Base-by-base conservation (phyloP, 441 rosid species). In the Eruca vesicaria region DNA sequence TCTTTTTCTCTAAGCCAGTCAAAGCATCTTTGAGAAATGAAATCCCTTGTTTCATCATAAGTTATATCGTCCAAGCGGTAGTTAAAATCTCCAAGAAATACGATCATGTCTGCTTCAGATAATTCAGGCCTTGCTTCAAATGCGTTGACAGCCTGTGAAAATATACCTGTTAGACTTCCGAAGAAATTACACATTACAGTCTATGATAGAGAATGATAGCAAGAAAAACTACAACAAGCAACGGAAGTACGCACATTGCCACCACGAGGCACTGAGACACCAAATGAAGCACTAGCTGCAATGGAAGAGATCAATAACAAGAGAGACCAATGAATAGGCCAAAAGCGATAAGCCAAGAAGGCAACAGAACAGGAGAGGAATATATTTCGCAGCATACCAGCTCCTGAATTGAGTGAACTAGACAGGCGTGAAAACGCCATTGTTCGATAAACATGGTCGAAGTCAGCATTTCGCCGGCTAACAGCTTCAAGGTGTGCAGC, bases 281-380 rank as follows among this genome's bases (percentile, higher is more conserved):
- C 84, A 68, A 88, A 82, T 68, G 98, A 90, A 69, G 92, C 85
- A 71, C 88, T 90, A 86, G 86, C 99, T 91, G 98, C 97, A 90
- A 93, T 73, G 86, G 93, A 89, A 84, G 93, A 89, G 83, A 90
- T 85, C 79, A 91, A 85, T 82, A 91, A 95, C 88, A 93, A 90
- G 86, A 88, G 85, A 87, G 82, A 87, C 86, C 92, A 80, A 89
- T 88, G 89, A 88, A 89, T 90, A 84, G 77, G 89, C 89, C 94
- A 87, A 79, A 85, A 82, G 68, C 83, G 85, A 87, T 76, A 92
- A 80, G 86, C 78, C 68, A 83, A 91, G 94, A 82, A 85, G 83
- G 84, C 86, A 83, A 88, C 84, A 67, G 62, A 83, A 87, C 91
- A 89, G 81, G 85, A 86, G 69, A 93, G 79, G 50, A 89, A 80